These are phyloP conservation scores for Phytophthora fragariae DNA, from an alignment of 352 stramenopile species.

Conservation along the genomic window DNA sequence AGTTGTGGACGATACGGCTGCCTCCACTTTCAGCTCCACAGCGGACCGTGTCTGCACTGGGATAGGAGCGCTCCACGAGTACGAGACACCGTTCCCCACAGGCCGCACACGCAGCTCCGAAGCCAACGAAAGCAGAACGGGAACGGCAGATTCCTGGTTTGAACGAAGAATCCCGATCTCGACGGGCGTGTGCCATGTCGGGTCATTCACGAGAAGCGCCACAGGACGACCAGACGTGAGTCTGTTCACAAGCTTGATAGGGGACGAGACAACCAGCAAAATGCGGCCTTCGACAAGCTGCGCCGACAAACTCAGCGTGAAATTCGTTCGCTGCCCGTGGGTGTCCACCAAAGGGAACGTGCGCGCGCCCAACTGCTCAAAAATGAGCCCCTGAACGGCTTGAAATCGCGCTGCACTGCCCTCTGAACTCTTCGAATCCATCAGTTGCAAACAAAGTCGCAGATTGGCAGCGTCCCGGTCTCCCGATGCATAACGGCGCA, in stretches of 20 bases:
- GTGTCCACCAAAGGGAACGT: slow-evolving; percentile 71
- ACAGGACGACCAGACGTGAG: slow-evolving; percentile 65
- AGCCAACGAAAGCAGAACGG: slow-evolving; percentile 71
- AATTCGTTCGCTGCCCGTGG: slow-evolving; percentile 58
- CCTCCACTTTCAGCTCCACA: slow-evolving; percentile 72
- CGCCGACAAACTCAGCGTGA: slow-evolving; percentile 66
- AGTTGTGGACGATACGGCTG: slow-evolving; percentile 42
- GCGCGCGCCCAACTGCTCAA: slow-evolving; percentile 76
- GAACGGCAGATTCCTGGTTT: slow-evolving; percentile 69
- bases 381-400: slow-evolving; percentile 83
- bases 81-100: slow-evolving; percentile 43
- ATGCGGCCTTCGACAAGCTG: slow-evolving; percentile 84
- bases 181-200: slow-evolving; percentile 74
- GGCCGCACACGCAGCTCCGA: slow-evolving; percentile 77
- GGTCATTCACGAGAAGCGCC: slow-evolving; percentile 84
- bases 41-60: slow-evolving; percentile 74
- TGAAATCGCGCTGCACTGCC: slow-evolving; percentile 47
- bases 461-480: slow-evolving; percentile 64
- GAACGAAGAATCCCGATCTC: slow-evolving; percentile 73
- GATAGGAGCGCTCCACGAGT: slow-evolving; percentile 80
- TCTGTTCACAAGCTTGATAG: slow-evolving; percentile 79
- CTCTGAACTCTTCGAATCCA: slow-evolving; percentile 40
- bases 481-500: slow-evolving; percentile 71
- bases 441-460: slow-evolving; percentile 69
- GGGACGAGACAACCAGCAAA: slow-evolving; percentile 79